Evolutionary conservation across 164 flowering plant species (phyloP).

Genomic region (Vitis amurensis): DNA sequence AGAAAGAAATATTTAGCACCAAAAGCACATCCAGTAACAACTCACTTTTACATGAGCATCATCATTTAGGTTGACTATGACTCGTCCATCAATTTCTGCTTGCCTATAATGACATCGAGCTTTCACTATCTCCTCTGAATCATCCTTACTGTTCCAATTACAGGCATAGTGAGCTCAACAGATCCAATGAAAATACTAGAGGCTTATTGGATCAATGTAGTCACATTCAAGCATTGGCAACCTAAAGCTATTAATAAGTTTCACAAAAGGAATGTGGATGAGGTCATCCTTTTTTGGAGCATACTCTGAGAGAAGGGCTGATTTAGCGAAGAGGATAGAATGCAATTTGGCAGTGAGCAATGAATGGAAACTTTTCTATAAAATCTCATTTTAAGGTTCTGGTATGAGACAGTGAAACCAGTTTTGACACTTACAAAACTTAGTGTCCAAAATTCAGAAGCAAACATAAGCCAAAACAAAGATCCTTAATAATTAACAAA

Average conservation of each 20-base stretch:
- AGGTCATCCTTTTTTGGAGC: too few species aligned
- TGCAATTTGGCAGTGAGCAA: too few species aligned
- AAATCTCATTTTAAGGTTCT: too few species aligned
- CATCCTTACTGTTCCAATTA: conserved; percentile 4
- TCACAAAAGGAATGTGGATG: too few species aligned
- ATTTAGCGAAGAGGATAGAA: too few species aligned
- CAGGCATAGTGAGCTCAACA: neutral
- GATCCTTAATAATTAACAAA: too few species aligned
- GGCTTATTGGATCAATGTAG: neutral
- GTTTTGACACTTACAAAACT: too few species aligned
- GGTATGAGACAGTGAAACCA: too few species aligned
- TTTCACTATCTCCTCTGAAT: conserved; percentile 16
- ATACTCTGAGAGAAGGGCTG: too few species aligned
- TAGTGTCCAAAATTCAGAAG: too few species aligned
- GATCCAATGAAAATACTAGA: neutral
- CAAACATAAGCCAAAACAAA: too few species aligned
- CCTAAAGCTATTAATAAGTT: neutral
- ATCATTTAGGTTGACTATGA: conserved; percentile 26
- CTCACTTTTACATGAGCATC: conserved; percentile 48
- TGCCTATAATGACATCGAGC: conserved; percentile 33
- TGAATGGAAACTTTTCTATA: too few species aligned
- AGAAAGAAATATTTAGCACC: neutral
- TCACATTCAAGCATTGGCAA: neutral
- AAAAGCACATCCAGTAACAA: neutral
- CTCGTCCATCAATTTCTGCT: conserved; percentile 39